phyloP scores from a whole-genome alignment of 2,329 filamentous ascomycete genomes.

The Chaetomium sp. region DNA sequence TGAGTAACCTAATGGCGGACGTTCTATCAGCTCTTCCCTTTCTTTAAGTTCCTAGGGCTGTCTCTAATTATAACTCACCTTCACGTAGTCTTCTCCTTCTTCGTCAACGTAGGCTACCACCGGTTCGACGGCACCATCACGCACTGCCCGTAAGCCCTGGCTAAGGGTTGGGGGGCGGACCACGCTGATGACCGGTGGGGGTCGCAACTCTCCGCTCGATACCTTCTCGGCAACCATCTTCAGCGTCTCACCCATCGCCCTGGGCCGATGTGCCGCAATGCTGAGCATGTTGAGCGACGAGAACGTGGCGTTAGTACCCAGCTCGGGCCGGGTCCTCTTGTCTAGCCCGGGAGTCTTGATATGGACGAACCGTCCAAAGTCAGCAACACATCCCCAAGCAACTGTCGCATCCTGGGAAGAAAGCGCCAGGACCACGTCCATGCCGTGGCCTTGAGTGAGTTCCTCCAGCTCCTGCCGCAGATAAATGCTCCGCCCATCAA shows the following conservation, averaged over 20 bases:
- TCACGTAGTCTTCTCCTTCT: constrained; percentile 15
- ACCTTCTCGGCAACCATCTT: constrained; percentile 15
- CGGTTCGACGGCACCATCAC: constrained; percentile 15
- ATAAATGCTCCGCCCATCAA: constrained; percentile 21
- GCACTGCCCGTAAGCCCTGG: constrained; percentile 14
- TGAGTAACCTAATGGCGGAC: constrained; percentile 14
- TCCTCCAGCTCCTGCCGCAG: constrained; percentile 16
- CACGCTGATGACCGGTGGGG: constrained; percentile 1
- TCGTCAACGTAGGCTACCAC: constrained; percentile 12
- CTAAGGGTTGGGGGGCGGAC: constrained; percentile 14
- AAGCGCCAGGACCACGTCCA: constrained; percentile 18
- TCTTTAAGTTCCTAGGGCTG: not conserved
- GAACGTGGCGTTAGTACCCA: constrained; percentile 19
- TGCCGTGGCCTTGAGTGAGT: constrained; percentile 14
- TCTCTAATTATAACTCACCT: constrained; percentile 11
- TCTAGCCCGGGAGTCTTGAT: constrained; percentile 13
- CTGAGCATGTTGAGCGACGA: constrained; percentile 19
- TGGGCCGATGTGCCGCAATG: constrained; percentile 12
- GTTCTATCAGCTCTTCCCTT: not conserved
- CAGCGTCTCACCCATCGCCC: constrained; percentile 15
- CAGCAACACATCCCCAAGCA: constrained; percentile 21
- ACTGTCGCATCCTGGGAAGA: constrained; percentile 12
- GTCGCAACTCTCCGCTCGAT: constrained; percentile 4
- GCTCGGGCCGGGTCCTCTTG: constrained; percentile 10
- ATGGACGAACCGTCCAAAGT: constrained; percentile 23